Conservation (phyloP, 2,329 filamentous ascomycete species). For the Botryotinia globosa region DNA sequence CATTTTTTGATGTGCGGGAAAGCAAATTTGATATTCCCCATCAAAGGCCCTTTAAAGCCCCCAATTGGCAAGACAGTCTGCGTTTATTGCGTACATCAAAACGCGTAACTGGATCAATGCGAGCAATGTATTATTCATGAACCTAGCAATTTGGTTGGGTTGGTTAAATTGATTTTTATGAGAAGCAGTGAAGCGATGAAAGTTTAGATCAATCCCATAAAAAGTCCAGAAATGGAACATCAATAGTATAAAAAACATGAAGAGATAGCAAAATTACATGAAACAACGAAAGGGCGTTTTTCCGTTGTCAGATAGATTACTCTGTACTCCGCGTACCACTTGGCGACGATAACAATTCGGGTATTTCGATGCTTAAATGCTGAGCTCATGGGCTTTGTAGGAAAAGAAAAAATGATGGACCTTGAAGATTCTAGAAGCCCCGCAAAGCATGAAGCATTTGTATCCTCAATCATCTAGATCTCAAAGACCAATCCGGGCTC, state of each 20-base stretch:
- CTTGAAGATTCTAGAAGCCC: neutral
- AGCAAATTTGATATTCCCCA: neutral
- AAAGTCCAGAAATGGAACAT: neutral
- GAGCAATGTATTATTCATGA: neutral
- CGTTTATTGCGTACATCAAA: conserved; percentile 2
- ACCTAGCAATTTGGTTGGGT: neutral
- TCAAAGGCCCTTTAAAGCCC: neutral
- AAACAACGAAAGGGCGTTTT: neutral
- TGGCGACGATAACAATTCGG: neutral
- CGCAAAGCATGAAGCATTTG: neutral
- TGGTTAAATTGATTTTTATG: neutral
- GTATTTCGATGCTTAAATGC: neutral
- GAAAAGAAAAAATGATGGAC: neutral
- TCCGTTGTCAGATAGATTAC: neutral
- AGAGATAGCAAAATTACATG: neutral
- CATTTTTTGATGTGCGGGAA: neutral
- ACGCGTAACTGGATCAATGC: neutral
- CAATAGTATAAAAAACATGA: neutral
- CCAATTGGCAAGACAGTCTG: neutral
- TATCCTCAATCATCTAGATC: neutral
- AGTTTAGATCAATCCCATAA: neutral
- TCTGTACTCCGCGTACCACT: neutral
- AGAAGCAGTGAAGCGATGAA: neutral
- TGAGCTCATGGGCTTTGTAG: neutral
- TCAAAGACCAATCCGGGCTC: neutral